phyloP scores from a whole-genome alignment of 2,329 filamentous ascomycete species.

The Knoxdaviesia capensis region DNA sequence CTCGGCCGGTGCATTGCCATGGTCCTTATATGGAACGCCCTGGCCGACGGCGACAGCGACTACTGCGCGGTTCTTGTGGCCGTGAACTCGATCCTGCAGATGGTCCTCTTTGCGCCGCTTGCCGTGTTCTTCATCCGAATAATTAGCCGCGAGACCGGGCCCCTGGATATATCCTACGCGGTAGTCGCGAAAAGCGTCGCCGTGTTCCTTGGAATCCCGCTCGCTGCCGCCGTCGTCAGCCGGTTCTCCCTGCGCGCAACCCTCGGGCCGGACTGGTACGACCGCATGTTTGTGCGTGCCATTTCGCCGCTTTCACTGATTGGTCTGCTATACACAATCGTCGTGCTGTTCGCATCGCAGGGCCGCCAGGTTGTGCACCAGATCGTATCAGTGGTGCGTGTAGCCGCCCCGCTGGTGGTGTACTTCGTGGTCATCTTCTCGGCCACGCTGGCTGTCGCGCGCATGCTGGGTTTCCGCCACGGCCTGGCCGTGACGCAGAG shows the following conservation, averaged over 20 bases:
- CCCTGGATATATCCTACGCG: conserved; percentile 30
- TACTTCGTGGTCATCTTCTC: conserved; percentile 67
- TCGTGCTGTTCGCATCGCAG: conserved; percentile 71
- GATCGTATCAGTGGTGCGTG: conserved; percentile 63
- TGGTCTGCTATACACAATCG: conserved; percentile 69
- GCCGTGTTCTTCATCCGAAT: conserved; percentile 50
- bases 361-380: conserved; percentile 60
- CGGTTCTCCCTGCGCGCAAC: conserved; percentile 38
- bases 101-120: conserved; percentile 51
- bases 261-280: conserved; percentile 40
- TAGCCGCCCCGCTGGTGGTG: conserved; percentile 60
- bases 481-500: conserved; percentile 53
- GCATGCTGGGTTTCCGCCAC: conserved; percentile 50
- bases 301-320: conserved; percentile 58
- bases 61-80: conserved; percentile 71
- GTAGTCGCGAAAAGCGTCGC: conserved; percentile 62
- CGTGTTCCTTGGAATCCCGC: conserved; percentile 68
- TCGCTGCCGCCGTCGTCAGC: conserved; percentile 62
- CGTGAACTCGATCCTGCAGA: conserved; percentile 55
- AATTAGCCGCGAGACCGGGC: conserved; percentile 29
- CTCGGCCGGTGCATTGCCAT: conserved; percentile 77
- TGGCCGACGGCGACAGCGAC: conserved; percentile 54
- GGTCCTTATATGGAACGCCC: conserved; percentile 53
- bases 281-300: conserved; percentile 47
- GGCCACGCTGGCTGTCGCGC: conserved; percentile 39